These are phyloP conservation scores for Cenchrus americanus DNA, from an alignment of 176 grass and related monocot genomes.

Conservation along the genomic window DNA sequence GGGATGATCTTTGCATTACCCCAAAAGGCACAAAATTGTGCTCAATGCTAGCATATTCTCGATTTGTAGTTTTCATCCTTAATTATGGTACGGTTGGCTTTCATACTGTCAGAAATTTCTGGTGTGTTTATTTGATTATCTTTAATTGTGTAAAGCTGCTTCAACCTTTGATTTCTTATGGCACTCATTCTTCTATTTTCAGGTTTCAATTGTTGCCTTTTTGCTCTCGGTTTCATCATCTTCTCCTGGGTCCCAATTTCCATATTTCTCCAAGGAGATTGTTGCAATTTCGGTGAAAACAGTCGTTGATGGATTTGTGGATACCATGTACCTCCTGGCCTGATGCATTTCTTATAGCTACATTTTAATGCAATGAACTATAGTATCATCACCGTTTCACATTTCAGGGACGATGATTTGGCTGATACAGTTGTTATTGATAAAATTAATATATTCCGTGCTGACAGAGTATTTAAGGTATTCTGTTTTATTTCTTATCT, in stretches of 20 bases:
- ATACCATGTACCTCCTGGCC: conserved; percentile 58
- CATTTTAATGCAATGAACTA: conserved; percentile 28
- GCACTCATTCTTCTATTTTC: conserved; percentile 46
- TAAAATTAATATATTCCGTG: conserved; percentile 91
- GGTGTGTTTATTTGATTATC: conserved; percentile 9
- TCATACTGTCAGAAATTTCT: conserved; percentile 2
- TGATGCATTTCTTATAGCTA: conserved; percentile 27
- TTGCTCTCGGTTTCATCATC: conserved; percentile 69
- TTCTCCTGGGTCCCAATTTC: conserved; percentile 56
- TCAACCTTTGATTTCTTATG: conserved; percentile 4
- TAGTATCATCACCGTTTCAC: conserved; percentile 35
- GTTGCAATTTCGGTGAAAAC: conserved; percentile 71
- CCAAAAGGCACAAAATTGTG: conserved; percentile 3
- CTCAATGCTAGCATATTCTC: not conserved
- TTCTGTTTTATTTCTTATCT: conserved; percentile 31
- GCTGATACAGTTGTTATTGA: conserved; percentile 59
- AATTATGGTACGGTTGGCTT: conserved; percentile 20
- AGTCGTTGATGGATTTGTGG: conserved; percentile 93
- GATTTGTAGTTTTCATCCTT: conserved; percentile 4
- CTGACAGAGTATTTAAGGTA: conserved; percentile 97
- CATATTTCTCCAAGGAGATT: conserved; percentile 73
- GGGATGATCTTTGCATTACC: conserved; percentile 13
- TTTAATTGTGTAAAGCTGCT: conserved; percentile 26
- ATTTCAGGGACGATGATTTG: conserved; percentile 69
- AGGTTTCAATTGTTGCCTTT: conserved; percentile 91